These are phyloP conservation scores for Annona squamosa DNA, from an alignment of 164 flowering plant genomes.

Conservation along the genomic window DNA sequence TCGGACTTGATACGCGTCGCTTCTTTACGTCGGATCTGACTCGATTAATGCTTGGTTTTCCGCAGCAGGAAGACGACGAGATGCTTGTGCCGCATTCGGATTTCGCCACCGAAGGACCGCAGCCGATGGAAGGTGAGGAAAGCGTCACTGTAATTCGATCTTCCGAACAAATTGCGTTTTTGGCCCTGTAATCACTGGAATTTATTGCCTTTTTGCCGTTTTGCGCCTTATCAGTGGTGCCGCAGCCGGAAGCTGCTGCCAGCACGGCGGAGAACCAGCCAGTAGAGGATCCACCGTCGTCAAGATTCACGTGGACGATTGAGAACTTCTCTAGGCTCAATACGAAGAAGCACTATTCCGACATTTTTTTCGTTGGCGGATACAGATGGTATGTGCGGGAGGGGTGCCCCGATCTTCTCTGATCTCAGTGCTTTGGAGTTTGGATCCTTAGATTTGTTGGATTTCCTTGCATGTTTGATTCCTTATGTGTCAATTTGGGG, in stretches of 20 bases:
- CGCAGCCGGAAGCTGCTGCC: conserved; percentile 48
- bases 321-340: conserved; percentile 63
- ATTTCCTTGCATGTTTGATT: conserved; percentile 3
- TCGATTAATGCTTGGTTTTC: conserved; percentile 20
- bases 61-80: conserved; percentile 88
- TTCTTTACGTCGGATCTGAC: conserved; percentile 18
- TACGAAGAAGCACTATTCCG: conserved; percentile 70
- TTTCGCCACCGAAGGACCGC: conserved; percentile 55
- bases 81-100: conserved; percentile 87
- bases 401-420: background rate
- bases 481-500: conserved; percentile 1
- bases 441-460: background rate
- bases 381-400: conserved; percentile 50
- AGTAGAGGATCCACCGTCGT: conserved; percentile 55
- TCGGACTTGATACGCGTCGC: background rate
- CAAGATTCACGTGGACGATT: conserved; percentile 69
- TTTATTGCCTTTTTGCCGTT: background rate
- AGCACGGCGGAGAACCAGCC: conserved; percentile 57
- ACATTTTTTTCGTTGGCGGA: conserved; percentile 52
- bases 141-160: background rate
- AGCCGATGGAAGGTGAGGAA: conserved; percentile 59
- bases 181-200: background rate
- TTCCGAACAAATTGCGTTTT: background rate
- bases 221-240: conserved; percentile 16
- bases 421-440: background rate